Evolutionary conservation across 1,284 basidiomycete species (phyloP).

Genomic region (Chiua sp.): DNA sequence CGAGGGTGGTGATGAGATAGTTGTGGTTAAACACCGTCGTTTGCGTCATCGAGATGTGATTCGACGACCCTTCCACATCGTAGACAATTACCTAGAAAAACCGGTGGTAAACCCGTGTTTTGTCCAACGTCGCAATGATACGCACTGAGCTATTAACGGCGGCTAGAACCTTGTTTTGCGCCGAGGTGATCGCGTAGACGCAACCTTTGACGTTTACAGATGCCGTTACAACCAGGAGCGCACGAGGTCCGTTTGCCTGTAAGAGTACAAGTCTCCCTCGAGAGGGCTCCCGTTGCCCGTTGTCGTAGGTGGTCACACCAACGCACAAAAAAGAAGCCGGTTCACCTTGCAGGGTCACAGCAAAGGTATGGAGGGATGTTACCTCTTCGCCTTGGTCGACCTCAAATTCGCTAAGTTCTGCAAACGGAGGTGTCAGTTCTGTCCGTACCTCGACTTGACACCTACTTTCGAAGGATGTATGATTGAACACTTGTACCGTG

Average conservation of each 20-base stretch:
- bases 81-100: conserved; percentile 52
- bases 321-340: conserved; percentile 56
- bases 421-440: conserved; percentile 13
- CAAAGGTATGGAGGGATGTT: conserved; percentile 55
- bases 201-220: conserved; percentile 57
- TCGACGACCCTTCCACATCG: conserved; percentile 42
- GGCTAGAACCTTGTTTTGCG: conserved; percentile 61
- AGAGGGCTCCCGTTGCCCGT: conserved; percentile 61
- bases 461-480: conserved; percentile 66
- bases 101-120: neutral
- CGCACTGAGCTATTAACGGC: conserved; percentile 79
- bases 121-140: conserved; percentile 10
- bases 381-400: conserved; percentile 64
- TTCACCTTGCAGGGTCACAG: conserved; percentile 35
- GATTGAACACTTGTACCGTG: conserved; percentile 72
- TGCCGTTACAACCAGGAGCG: conserved; percentile 28
- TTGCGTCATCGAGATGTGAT: conserved; percentile 44
- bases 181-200: conserved; percentile 59
- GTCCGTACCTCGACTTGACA: neutral
- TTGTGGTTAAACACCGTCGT: conserved; percentile 77
- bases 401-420: conserved; percentile 60
- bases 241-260: conserved; percentile 40
- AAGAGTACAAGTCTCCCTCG: conserved; percentile 57
- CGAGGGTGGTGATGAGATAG: conserved; percentile 75
- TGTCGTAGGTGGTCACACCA: conserved; percentile 60